Evolutionary conservation across 2,329 filamentous ascomycete genomes (phyloP).

Genomic region (Bipolaris zeicola): DNA sequence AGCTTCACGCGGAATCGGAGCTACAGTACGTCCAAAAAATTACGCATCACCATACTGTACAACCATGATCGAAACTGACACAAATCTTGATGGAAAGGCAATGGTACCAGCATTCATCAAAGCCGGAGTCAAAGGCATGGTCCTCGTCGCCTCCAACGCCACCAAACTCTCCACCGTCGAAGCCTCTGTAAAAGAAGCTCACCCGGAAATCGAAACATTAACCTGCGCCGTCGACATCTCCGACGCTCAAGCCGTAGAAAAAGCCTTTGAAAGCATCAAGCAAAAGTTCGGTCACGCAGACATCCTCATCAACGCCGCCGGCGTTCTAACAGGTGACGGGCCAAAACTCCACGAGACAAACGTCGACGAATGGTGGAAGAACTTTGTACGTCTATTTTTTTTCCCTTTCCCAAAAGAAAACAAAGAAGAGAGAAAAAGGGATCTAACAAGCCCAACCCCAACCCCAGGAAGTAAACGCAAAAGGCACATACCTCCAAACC

Average conservation of each 20-base stretch:
- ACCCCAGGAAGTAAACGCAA: conserved; percentile 41
- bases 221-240: conserved; percentile 37
- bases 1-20: conserved; percentile 49
- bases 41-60: background rate
- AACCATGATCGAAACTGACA: too few species aligned
- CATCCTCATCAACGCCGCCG: conserved; percentile 27
- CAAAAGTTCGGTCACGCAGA: conserved; percentile 24
- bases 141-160: conserved; percentile 39
- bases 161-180: conserved; percentile 31
- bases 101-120: conserved; percentile 45
- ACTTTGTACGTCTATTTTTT: conserved; percentile 19
- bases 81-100: conserved; percentile 4
- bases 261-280: conserved; percentile 21
- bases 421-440: too few species aligned
- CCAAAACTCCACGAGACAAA: conserved; percentile 25
- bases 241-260: conserved; percentile 22
- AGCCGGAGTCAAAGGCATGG: conserved; percentile 42
- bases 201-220: conserved; percentile 39
- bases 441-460: too few species aligned
- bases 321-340: conserved; percentile 13
- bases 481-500: conserved; percentile 41
- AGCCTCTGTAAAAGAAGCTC: conserved; percentile 33
- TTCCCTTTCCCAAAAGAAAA: too few species aligned
- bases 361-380: conserved; percentile 24
- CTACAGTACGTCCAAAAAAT: conserved; percentile 15